Evolutionary conservation across 257 asterid species (phyloP), one percentile per base, ranked within the genome.

Genomic region (Henckelia pumila): DNA sequence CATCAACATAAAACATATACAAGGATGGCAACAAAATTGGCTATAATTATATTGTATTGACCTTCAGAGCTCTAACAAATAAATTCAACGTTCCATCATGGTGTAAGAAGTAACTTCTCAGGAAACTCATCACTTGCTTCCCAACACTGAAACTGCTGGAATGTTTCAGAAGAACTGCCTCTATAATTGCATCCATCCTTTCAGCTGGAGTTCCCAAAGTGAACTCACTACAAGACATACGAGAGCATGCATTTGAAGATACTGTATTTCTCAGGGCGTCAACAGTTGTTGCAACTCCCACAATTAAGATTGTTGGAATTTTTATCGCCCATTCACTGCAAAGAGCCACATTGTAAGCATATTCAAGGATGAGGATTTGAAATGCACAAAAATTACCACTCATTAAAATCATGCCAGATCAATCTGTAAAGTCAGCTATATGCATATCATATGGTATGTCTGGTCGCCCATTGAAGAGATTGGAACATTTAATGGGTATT

Each of bases 31-130:
- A 40, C 22, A 60, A 63, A 30, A 22, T 14, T 11, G 58, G 20
- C 56, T 4, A 44, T 13, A 66, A 47, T 37, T 68, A 59, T 9
- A 40, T 67, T 29, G 19, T 23, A 78, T 83, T 68, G 63, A 89
- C 98, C 98, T 75, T 88, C 64, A 94, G 67, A 64, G 95, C 96
- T 84, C 88, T 88, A 73, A 87, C 67, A 67, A 94, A 91, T 61
- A 91, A 85, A 62, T 91, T 83, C 59, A 91, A 79, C 33, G 99
- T 94, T 56, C 99, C 99, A 79, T 91, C 99, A 73, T 91, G 95
- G 73, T 84, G 83, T 73, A 84, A 49, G 80, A 94, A 94, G 89
- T 85, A 78, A 78, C 79, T 86, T 81, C 89, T 85, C 83, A 94
- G 76, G 79, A 87, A 88, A 61, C 70, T 60, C 37, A 87, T 85